Conservation (phyloP, 768 basidiomycete genomes). For the Hirschioporus abietinus region DNA sequence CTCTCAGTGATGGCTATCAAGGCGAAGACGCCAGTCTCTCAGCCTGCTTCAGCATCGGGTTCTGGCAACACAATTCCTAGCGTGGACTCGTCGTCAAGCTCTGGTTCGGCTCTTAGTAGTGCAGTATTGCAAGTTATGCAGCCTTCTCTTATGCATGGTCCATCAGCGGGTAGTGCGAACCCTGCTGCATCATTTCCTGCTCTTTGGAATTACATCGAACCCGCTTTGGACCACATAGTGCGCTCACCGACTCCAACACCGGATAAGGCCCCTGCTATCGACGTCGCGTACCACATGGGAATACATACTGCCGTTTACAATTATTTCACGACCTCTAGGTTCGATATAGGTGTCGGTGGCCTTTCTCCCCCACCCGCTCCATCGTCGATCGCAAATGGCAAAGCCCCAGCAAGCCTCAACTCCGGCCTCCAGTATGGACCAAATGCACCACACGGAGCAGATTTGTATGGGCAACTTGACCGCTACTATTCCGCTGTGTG, state of each 20-base stretch:
- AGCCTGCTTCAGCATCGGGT: neutral
- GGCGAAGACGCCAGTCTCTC: neutral
- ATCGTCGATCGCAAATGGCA: slow-evolving; percentile 1
- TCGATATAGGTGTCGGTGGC: neutral
- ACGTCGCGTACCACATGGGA: slow-evolving; percentile 67
- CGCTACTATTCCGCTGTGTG: slow-evolving; percentile 59
- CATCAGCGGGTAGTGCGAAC: slow-evolving; percentile 61
- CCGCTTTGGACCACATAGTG: slow-evolving; percentile 73
- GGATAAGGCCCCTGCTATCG: slow-evolving; percentile 64
- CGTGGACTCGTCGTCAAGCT: neutral
- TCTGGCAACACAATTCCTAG: neutral
- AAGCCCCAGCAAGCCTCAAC: slow-evolving; percentile 19
- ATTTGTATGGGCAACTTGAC: slow-evolving; percentile 72
- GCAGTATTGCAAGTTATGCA: neutral
- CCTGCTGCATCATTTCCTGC: slow-evolving; percentile 67
- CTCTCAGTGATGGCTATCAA: neutral
- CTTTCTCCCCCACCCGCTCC: neutral
- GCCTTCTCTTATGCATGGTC: slow-evolving; percentile 38
- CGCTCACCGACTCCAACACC: slow-evolving; percentile 57
- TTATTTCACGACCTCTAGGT: slow-evolving; percentile 42
- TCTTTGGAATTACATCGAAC: slow-evolving; percentile 70
- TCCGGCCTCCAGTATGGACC: neutral
- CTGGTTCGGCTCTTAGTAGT: neutral
- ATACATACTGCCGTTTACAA: slow-evolving; percentile 82
- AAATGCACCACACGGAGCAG: slow-evolving; percentile 41